Conservation (phyloP, 2,329 filamentous ascomycete species). For the Colletotrichum melonis region DNA sequence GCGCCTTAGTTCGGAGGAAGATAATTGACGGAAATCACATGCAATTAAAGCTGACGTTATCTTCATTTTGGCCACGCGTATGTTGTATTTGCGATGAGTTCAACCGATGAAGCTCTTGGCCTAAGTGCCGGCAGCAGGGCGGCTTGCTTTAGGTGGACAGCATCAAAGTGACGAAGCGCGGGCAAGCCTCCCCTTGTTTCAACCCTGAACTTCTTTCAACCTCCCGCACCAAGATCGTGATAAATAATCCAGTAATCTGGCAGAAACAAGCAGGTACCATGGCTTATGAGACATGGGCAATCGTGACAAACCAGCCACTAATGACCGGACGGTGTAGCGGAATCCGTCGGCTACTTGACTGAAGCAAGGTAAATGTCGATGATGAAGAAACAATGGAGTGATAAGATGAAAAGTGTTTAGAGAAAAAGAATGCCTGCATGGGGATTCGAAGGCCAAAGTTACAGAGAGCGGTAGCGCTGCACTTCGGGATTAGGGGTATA, state of each 20-base stretch:
- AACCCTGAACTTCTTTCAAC: background rate
- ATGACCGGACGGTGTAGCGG: too few relatives aligned
- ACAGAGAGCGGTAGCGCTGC: too few relatives aligned
- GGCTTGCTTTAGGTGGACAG: background rate
- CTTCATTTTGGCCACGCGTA: background rate
- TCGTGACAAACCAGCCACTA: too few relatives aligned
- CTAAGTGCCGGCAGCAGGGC: background rate
- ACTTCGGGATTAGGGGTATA: too few relatives aligned
- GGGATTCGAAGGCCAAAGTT: too few relatives aligned
- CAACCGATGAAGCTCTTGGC: background rate
- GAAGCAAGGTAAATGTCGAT: too few relatives aligned
- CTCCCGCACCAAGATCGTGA: background rate
- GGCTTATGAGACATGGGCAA: too few relatives aligned
- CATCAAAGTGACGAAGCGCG: background rate
- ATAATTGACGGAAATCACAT: background rate
- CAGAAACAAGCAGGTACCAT: background rate
- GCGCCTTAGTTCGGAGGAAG: background rate
- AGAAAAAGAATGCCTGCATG: too few relatives aligned
- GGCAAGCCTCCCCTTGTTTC: background rate
- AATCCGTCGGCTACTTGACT: too few relatives aligned
- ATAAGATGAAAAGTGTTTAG: too few relatives aligned
- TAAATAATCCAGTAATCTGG: background rate
- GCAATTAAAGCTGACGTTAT: background rate
- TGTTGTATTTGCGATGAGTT: too few relatives aligned
- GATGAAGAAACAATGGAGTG: too few relatives aligned